Evolutionary conservation across 2,329 filamentous ascomycete species (phyloP), one percentile per base, ranked within the genome.

Genomic region (Fusarium solani-melongenae): DNA sequence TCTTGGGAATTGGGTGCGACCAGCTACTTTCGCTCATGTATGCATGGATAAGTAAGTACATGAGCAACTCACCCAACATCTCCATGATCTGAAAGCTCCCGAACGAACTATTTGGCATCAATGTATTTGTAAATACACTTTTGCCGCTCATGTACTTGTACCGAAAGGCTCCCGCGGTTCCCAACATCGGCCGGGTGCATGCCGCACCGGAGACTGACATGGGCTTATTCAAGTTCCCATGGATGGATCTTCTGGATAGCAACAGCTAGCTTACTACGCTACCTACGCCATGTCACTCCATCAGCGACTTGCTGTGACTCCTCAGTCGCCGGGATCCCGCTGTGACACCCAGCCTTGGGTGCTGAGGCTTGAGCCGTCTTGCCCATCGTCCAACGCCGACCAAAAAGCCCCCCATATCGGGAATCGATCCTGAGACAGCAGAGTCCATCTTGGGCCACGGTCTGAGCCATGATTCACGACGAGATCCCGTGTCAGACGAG

Each of bases 131-230:
- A 51, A 51, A 51, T 51, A 51, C 46, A 31, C 24, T 27, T 36
- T 24, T 12, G 20, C 55, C 55, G 38, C 55, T 55, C 29, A 22
- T 55, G 27, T 46, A 46, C 38, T 46, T 56, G 39, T 29, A 36
- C 59, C 27, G 31, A 56, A 46, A 61, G 36, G 55, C 17, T 57
- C 46, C 31, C 11, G 29, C 22, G 24, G 55, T 20, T 51, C 31
- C 46, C 60, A 71, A 57, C 31, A 36, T 44, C 71, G 70, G 62
- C 61, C 58, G 33, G 55, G 59, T 71, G 67, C 70, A 73, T 71
- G 36, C 51, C 46, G 46, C 27, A 64, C 49, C 36, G 44, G 44
- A 67, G 62, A 58, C 31, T 36, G n/a, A 56, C 22, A 24, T 56
- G 33, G 55, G 56, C 34, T 36, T 29, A 59, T 59, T 39, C 36